Base-by-base conservation (phyloP, 306 rosid species). In the Aeschynomene evenia region DNA sequence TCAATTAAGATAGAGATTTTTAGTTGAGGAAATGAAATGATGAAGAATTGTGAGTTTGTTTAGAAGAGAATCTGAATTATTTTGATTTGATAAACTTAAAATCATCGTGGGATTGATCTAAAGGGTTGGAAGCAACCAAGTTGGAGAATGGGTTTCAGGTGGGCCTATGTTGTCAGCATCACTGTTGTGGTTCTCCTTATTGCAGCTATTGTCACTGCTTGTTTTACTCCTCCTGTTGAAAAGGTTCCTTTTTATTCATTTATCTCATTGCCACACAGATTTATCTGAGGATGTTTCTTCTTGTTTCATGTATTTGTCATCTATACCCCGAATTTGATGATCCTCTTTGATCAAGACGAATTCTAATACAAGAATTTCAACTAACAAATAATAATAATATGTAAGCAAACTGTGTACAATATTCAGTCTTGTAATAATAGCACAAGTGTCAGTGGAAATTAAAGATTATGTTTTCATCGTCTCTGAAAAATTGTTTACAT, bases 201-300 rank as follows among this genome's bases (percentile, higher is more conserved):
- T 59, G 85, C 89, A 15, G 82, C 88, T 40, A 28, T 77, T 31
- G 71, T 79, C 68, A 36, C 66, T 55, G 94, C 96, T 50, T 86
- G 78, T 60, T 79, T 84, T 4, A 80, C 91, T 48, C 87, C 91
- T 62, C 98, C 98, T 3, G 58, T 93, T 55, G 87, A 90, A 65
- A 85, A 93, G 98, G 97, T 88, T 51, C 39, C 2, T 3, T 61
- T 29, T 74, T 18, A 1, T 63, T 31, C 72, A 34, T 37, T 8
- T 37, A 2, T 37, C 11, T 37, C 42, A 37, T 37, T 9, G 7
- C 36, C 36, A 31, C 36, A 5, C 7, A 31, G 36, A 26, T 18
- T 49, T 26, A 12, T 3, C 13, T 12, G 21, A 12, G 11, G 5
- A 49, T 24, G n/a, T 13, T 34, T 29, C 14, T 43, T 31, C 20